A percentile compares a stretch with the other conserved stretches of the same genome.
These are phyloP conservation scores for Endothia cerciana DNA, from an alignment of 2,329 filamentous ascomycete genomes.

Conservation along the genomic window DNA sequence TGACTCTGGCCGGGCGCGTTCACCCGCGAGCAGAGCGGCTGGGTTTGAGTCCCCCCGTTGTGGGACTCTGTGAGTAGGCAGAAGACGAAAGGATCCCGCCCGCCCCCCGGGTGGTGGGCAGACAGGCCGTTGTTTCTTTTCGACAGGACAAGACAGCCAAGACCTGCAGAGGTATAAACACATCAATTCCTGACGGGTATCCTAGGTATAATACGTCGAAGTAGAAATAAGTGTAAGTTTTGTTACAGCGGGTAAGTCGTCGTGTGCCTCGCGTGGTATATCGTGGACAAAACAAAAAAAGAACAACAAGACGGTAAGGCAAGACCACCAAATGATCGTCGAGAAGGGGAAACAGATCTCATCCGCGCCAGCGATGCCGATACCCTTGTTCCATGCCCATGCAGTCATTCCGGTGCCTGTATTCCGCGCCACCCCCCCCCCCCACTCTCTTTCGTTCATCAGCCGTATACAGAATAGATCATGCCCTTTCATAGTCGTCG, in stretches of 20 bases:
- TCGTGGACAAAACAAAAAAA: conserved; percentile 25
- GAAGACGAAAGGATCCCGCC: too few species aligned
- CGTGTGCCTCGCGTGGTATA: conserved; percentile 29
- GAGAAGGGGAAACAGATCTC: conserved; percentile 1
- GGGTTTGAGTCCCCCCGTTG: too few species aligned
- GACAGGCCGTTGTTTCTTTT: too few species aligned
- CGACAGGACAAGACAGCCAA: background rate
- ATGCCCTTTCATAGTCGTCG: conserved; percentile 10
- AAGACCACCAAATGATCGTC: conserved; percentile 8
- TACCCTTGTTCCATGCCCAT: conserved; percentile 10
- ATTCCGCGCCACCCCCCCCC: background rate
- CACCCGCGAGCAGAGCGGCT: too few species aligned
- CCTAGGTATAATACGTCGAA: conserved; percentile 29
- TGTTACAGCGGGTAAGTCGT: conserved; percentile 25
- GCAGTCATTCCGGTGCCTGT: conserved; percentile 10
- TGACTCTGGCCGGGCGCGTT: too few species aligned
- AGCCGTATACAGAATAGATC: background rate
- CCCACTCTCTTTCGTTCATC: background rate
- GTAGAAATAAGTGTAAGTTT: background rate
- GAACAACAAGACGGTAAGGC: background rate
- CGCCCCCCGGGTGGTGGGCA: too few species aligned
- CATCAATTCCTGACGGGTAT: conserved; percentile 25
- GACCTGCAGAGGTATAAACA: conserved; percentile 5
- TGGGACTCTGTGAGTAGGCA: too few species aligned
- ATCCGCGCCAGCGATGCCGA: conserved; percentile 12